Percentiles rank a stretch among this genome's conserved stretches.
Conservation (phyloP, 2,329 filamentous ascomycete genomes). For the Cytospora piceae region DNA sequence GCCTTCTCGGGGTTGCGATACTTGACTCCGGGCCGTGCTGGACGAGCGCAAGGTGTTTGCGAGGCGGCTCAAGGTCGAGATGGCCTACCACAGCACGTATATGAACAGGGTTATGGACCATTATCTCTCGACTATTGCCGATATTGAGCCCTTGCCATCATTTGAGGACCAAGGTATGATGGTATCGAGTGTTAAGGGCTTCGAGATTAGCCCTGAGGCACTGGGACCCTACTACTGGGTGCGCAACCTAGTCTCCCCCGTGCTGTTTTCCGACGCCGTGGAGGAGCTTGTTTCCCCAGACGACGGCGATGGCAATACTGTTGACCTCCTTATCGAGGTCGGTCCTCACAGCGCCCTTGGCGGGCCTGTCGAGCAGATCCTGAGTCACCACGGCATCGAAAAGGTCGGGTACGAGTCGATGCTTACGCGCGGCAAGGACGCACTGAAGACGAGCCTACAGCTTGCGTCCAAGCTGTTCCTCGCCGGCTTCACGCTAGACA, state of each 20-base stretch:
- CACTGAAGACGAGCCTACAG: slow-evolving; percentile 23
- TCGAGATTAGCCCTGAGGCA: slow-evolving; percentile 23
- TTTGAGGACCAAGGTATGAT: slow-evolving; percentile 22
- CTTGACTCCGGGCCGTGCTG: slow-evolving; percentile 22
- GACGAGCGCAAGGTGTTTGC: slow-evolving; percentile 37
- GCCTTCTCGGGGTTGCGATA: slow-evolving; percentile 18
- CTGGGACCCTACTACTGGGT: slow-evolving; percentile 34
- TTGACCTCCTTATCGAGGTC: slow-evolving; percentile 39
- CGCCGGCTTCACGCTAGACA: slow-evolving; percentile 16
- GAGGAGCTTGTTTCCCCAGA: slow-evolving; percentile 26
- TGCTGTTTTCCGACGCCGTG: slow-evolving; percentile 25
- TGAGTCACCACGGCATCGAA: slow-evolving; percentile 34
- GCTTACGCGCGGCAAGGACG: slow-evolving; percentile 48
- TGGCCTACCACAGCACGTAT: slow-evolving; percentile 32
- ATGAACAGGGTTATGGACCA: slow-evolving; percentile 35
- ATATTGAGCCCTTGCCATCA: slow-evolving; percentile 33
- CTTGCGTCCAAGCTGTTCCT: slow-evolving; percentile 25
- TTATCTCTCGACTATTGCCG: slow-evolving; percentile 38
- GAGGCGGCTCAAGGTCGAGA: slow-evolving; percentile 30
- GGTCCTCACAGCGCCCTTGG: slow-evolving; percentile 38
- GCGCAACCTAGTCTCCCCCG: slow-evolving; percentile 26
- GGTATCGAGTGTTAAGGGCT: slow-evolving; percentile 25
- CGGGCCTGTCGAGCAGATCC: slow-evolving; percentile 38
- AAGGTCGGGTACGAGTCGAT: slow-evolving; percentile 44
- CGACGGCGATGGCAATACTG: slow-evolving; percentile 32